phyloP scores from a whole-genome alignment of 2,329 filamentous ascomycete species.

The Teratosphaeria nubilosa region DNA sequence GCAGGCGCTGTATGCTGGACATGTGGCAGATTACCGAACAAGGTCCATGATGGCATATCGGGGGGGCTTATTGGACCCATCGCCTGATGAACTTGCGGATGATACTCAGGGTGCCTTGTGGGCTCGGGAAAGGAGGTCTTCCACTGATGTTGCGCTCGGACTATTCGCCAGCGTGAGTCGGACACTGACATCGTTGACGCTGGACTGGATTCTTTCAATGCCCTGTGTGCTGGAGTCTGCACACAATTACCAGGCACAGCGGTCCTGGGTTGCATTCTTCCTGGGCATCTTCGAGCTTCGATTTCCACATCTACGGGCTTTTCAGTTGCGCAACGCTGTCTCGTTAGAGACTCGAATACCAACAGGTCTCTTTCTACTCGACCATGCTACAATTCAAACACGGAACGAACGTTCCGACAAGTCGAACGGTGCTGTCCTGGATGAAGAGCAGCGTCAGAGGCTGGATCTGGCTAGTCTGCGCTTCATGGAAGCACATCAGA shows the following conservation, averaged over 20 bases:
- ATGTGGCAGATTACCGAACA: neutral
- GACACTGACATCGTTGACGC: conserved; percentile 25
- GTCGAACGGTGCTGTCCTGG: neutral
- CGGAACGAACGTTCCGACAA: neutral
- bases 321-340: conserved; percentile 38
- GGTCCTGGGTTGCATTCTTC: conserved; percentile 16
- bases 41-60: neutral
- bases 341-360: conserved; percentile 28
- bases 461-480: conserved; percentile 16
- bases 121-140: conserved; percentile 12
- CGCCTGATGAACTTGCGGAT: neutral
- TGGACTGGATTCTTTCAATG: conserved; percentile 26
- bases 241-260: neutral
- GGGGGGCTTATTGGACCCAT: neutral
- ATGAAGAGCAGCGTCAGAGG: neutral
- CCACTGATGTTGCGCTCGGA: conserved; percentile 8
- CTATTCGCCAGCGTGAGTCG: conserved; percentile 11
- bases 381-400: conserved; percentile 4
- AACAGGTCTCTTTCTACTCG: conserved; percentile 26
- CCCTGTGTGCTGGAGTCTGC: neutral
- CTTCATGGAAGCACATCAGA: conserved; percentile 36
- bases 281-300: conserved; percentile 25
- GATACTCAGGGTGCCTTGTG: neutral
- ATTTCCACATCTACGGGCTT: conserved; percentile 35
- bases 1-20: neutral